Conservation (phyloP, 139 green algal genomes). For the Mychonastes homosphaera region DNA sequence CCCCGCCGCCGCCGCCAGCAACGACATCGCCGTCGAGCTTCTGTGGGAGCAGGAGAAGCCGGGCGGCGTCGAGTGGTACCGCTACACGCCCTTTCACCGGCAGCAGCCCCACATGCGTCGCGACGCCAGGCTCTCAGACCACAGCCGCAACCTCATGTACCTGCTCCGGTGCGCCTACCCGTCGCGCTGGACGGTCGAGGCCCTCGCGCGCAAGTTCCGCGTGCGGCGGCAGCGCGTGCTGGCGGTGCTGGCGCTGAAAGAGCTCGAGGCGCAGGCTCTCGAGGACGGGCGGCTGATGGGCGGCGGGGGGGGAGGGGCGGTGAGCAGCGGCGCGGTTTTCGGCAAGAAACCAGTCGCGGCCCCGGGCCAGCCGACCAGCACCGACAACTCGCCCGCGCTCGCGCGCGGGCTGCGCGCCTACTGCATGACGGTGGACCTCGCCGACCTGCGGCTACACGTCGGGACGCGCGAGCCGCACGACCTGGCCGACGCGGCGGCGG, state of each 20-base stretch:
- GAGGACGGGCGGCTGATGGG: slow-evolving; percentile 13
- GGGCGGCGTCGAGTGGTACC: slow-evolving; percentile 45
- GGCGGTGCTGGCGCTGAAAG: slow-evolving; percentile 43
- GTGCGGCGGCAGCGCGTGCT: slow-evolving; percentile 42
- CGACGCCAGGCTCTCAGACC: slow-evolving; percentile 37
- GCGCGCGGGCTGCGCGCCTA: slow-evolving; percentile 10
- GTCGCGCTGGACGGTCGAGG: slow-evolving; percentile 34
- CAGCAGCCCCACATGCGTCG: slow-evolving; percentile 22
- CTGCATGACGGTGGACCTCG: slow-evolving; percentile 14
- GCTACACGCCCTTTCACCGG: slow-evolving; percentile 29
- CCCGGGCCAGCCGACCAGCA: too few relatives aligned
- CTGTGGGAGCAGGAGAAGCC: slow-evolving; percentile 27
- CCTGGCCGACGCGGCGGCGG: slow-evolving; percentile 6
- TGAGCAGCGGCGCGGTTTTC: too few relatives aligned
- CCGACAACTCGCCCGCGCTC: not conserved
- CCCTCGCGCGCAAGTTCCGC: slow-evolving; percentile 39
- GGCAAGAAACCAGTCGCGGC: too few relatives aligned
- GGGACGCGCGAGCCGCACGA: slow-evolving; percentile 19
- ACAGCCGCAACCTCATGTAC: slow-evolving; percentile 44
- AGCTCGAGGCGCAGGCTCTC: slow-evolving; percentile 35
- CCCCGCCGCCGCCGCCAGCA: slow-evolving; percentile 24
- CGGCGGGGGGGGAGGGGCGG: too few relatives aligned
- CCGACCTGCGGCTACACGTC: slow-evolving; percentile 22
- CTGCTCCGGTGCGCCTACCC: slow-evolving; percentile 22
- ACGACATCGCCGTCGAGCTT: slow-evolving; percentile 32